Evolutionary conservation across 805 yeast genomes (phyloP).

Genomic region (Wickerhamomyces silvicola): DNA sequence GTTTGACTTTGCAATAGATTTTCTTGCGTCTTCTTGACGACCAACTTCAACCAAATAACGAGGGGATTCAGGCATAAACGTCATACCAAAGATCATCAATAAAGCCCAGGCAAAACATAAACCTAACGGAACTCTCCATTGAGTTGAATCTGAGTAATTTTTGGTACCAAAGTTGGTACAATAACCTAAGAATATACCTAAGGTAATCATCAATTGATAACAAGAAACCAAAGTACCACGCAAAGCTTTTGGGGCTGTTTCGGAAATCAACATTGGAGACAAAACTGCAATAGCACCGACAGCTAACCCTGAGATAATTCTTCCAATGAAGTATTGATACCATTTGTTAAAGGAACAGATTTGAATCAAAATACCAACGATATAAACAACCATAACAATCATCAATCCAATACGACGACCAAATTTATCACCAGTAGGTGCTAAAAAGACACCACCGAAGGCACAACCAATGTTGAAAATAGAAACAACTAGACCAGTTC

Average conservation of each 20-base stretch:
- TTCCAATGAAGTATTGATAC: conserved; percentile 68
- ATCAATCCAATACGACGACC: conserved; percentile 64
- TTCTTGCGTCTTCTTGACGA: conserved; percentile 55
- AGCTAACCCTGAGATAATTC: conserved; percentile 66
- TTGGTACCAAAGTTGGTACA: conserved; percentile 67
- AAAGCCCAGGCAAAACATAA: conserved; percentile 43
- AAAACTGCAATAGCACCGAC: conserved; percentile 75
- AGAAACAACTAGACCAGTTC: conserved; percentile 52
- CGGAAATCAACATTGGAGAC: conserved; percentile 69
- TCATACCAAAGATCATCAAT: conserved; percentile 30
- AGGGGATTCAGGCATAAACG: conserved; percentile 68
- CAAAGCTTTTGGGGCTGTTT: conserved; percentile 60
- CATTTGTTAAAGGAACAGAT: conserved; percentile 47
- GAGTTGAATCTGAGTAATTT: conserved; percentile 53
- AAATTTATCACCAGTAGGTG: conserved; percentile 52
- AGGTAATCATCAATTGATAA: conserved; percentile 63
- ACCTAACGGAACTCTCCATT: conserved; percentile 72
- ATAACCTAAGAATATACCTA: conserved; percentile 73
- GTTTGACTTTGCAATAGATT: conserved; percentile 53
- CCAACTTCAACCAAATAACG: conserved; percentile 53
- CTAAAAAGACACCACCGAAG: conserved; percentile 58
- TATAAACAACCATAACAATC: conserved; percentile 55
- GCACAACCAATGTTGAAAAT: conserved; percentile 74
- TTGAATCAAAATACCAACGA: conserved; percentile 62
- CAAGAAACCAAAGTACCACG: conserved; percentile 69